These are phyloP conservation scores for Notholithocarpus densiflorus DNA, from an alignment of 306 rosid genomes.

Conservation along the genomic window DNA sequence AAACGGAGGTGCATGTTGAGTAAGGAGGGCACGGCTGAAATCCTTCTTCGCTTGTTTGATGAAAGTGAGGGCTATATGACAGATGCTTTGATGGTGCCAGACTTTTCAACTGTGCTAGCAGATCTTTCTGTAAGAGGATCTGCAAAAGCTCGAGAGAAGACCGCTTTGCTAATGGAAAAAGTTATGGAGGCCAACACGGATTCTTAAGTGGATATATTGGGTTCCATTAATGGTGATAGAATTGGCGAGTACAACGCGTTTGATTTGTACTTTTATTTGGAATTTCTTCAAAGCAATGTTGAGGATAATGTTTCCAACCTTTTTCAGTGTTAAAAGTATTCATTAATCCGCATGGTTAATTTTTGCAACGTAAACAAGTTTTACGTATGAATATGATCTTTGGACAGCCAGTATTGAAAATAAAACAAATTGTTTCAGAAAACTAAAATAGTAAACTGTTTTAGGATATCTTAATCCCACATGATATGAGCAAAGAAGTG, in stretches of 20 bases:
- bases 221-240: slow-evolving; percentile 6
- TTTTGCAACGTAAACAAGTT: neutral
- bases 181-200: slow-evolving; percentile 38
- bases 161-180: slow-evolving; percentile 61
- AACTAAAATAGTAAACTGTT: neutral
- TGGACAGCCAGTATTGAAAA: neutral
- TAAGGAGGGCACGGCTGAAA: slow-evolving; percentile 77
- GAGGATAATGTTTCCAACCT: neutral
- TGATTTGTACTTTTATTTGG: neutral
- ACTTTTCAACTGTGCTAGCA: slow-evolving; percentile 46
- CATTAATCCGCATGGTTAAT: neutral
- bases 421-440: neutral
- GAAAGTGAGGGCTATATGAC: slow-evolving; percentile 52
- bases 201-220: slow-evolving; percentile 19
- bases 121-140: slow-evolving; percentile 87
- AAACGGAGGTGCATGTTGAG: slow-evolving; percentile 68
- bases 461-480: too few relatives aligned
- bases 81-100: slow-evolving; percentile 50
- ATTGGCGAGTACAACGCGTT: neutral
- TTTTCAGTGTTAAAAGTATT: neutral
- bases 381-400: neutral
- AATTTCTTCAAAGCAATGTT: neutral
- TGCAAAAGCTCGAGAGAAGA: slow-evolving; percentile 52
- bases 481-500: too few relatives aligned
- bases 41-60: slow-evolving; percentile 65